Evolutionary conservation across 176 grass and related monocot genomes (phyloP).

Genomic region (Carex scoparia): DNA sequence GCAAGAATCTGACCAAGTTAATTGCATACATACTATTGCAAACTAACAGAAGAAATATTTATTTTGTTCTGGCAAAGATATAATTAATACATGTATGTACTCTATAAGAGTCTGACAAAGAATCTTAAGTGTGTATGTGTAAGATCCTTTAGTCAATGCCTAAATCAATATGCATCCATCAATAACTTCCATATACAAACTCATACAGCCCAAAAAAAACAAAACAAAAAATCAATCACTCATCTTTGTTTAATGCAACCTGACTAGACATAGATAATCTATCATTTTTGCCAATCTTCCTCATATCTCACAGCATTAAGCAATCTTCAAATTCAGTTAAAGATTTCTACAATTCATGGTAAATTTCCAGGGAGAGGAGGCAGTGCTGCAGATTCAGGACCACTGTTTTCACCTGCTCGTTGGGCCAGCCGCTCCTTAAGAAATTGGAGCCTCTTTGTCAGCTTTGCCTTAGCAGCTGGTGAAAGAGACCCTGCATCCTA

Average conservation of each 20-base stretch:
- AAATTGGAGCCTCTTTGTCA: slow-evolving; percentile 81
- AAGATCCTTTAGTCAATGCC: not conserved
- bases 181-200: not conserved
- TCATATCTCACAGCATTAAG: not conserved
- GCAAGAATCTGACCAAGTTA: not conserved
- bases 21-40: not conserved
- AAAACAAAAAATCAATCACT: not conserved
- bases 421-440: slow-evolving; percentile 80
- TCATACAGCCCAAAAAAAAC: not conserved
- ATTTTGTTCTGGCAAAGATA: not conserved
- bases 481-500: slow-evolving; percentile 57
- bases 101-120: not conserved
- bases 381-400: not conserved
- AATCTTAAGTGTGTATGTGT: not conserved
- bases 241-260: slow-evolving; percentile 11
- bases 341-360: slow-evolving; percentile 14
- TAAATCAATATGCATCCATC: not conserved
- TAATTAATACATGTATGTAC: not conserved
- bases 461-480: slow-evolving; percentile 49
- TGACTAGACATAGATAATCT: not conserved
- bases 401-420: slow-evolving; percentile 41
- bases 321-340: not conserved
- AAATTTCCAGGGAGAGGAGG: not conserved
- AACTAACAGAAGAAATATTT: not conserved
- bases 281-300: slow-evolving; percentile 7